A percentile compares a stretch with the other conserved stretches of the same genome.
These are phyloP conservation scores for Vachellia collinsii DNA, from an alignment of 306 rosid genomes.

Conservation along the genomic window DNA sequence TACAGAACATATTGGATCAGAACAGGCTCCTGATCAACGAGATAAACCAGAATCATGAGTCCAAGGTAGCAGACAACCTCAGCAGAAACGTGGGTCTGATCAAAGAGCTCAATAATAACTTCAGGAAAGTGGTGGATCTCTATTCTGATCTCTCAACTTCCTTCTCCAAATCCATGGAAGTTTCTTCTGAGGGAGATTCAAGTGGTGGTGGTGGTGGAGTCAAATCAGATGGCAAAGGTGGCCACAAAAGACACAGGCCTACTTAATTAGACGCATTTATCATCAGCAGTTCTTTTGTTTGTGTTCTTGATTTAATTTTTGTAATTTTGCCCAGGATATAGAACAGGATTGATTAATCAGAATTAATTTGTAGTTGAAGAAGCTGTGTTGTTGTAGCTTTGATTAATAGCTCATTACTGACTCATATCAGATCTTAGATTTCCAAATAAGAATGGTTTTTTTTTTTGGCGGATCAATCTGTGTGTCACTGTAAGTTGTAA, in stretches of 20 bases:
- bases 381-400: neutral
- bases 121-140: conserved; percentile 91
- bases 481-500: conserved; percentile 34
- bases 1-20: conserved; percentile 88
- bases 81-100: conserved; percentile 89
- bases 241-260: conserved; percentile 75
- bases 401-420: neutral
- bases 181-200: conserved; percentile 95
- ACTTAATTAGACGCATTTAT: conserved; percentile 41
- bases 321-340: conserved; percentile 35
- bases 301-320: conserved; percentile 32
- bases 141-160: conserved; percentile 89
- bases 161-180: conserved; percentile 85
- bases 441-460: conserved; percentile 57
- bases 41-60: conserved; percentile 98
- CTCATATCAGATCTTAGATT: conserved; percentile 31
- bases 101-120: conserved; percentile 89
- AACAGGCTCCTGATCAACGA: conserved; percentile 88
- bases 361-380: conserved; percentile 40
- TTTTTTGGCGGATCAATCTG: conserved; percentile 37
- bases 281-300: neutral
- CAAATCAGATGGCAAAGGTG: no score
- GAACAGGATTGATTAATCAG: conserved; percentile 43
- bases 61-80: conserved; percentile 87
- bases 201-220: no score